phyloP scores from a whole-genome alignment of 768 basidiomycete genomes.

The Ramaria sp. region DNA sequence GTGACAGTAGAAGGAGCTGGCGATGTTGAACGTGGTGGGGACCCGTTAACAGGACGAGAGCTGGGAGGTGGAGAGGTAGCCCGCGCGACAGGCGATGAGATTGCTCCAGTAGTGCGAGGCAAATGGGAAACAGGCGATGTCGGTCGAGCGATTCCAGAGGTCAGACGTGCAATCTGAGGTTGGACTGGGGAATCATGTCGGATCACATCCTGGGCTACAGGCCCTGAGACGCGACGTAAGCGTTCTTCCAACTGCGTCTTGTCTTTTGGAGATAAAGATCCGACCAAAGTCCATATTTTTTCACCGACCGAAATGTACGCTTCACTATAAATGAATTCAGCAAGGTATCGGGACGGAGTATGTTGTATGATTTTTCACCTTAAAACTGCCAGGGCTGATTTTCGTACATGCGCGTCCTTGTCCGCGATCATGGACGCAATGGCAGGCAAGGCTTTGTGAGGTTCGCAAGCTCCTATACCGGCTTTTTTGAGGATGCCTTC shows the following conservation, averaged over 20 bases:
- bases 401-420: slow-evolving; percentile 81
- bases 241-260: slow-evolving; percentile 89
- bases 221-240: slow-evolving; percentile 67
- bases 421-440: slow-evolving; percentile 77
- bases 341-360: slow-evolving; percentile 8
- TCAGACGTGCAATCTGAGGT: slow-evolving; percentile 47
- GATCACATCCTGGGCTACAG: slow-evolving; percentile 34
- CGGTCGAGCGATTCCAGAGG: slow-evolving; percentile 35
- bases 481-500: slow-evolving; percentile 67
- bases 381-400: slow-evolving; percentile 71
- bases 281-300: slow-evolving; percentile 73
- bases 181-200: slow-evolving; percentile 31
- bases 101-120: slow-evolving; percentile 14
- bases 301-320: slow-evolving; percentile 77
- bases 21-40: slow-evolving; percentile 13
- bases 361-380: slow-evolving; percentile 39
- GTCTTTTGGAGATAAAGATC: slow-evolving; percentile 69
- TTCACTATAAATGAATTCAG: slow-evolving; percentile 43
- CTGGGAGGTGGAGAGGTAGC: slow-evolving; percentile 26
- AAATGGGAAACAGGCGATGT: slow-evolving; percentile 30
- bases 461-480: slow-evolving; percentile 74
- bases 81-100: slow-evolving; percentile 30
- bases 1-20: slow-evolving; percentile 21
- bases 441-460: slow-evolving; percentile 64
- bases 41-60: slow-evolving; percentile 19